These are phyloP conservation scores for Biancaea sappan DNA, from an alignment of 306 rosid species.

Conservation along the genomic window DNA sequence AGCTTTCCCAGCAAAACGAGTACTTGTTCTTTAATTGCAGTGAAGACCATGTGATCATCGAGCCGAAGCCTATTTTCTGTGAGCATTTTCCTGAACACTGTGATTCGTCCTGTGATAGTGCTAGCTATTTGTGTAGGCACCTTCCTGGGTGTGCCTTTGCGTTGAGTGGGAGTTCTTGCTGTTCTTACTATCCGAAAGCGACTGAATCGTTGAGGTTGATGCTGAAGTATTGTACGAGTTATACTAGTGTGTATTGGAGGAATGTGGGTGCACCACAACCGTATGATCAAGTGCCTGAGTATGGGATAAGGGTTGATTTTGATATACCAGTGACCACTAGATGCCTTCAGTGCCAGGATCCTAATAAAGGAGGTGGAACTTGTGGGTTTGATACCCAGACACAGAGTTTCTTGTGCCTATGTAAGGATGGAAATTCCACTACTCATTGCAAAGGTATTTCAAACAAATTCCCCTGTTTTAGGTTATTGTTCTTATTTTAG, in stretches of 20 bases:
- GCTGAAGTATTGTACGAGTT: conserved; percentile 77
- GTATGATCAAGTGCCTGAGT: conserved; percentile 86
- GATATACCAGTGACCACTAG: conserved; percentile 73
- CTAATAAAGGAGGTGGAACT: conserved; percentile 75
- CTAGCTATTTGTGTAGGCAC: conserved; percentile 86
- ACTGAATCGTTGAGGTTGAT: conserved; percentile 74
- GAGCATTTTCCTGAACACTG: conserved; percentile 78
- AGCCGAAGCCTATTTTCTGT: conserved; percentile 82
- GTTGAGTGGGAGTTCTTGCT: conserved; percentile 58
- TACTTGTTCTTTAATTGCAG: conserved; percentile 94
- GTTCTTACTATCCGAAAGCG: conserved; percentile 85
- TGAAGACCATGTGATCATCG: conserved; percentile 62
- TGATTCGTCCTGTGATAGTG: conserved; percentile 89
- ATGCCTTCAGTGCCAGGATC: conserved; percentile 88
- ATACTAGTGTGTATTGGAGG: conserved; percentile 89
- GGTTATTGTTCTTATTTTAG: too few relatives aligned
- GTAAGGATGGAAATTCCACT: conserved; percentile 70
- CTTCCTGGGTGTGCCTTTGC: conserved; percentile 70
- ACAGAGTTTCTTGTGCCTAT: conserved; percentile 68
- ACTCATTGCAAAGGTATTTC: conserved; percentile 76
- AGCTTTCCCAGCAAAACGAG: conserved; percentile 74
- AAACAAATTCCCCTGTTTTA: not conserved
- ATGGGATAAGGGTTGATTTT: conserved; percentile 82
- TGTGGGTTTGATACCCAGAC: conserved; percentile 72
- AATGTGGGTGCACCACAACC: conserved; percentile 71